Conservation (phyloP, 331 rosid genomes). For the Quercus phellos region DNA sequence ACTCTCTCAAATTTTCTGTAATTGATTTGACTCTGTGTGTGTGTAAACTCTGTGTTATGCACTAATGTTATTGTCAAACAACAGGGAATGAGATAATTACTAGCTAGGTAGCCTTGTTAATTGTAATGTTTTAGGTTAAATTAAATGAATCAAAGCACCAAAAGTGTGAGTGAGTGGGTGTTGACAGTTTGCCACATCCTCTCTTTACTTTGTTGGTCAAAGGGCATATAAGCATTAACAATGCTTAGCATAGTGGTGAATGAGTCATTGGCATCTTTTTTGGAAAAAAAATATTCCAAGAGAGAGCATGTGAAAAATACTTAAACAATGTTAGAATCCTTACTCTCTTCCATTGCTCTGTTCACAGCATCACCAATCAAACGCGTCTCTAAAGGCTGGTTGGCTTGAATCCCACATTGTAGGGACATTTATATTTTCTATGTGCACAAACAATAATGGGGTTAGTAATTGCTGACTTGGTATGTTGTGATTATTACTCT, state of each 20-base stretch:
- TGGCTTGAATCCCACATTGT: neutral
- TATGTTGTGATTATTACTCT: no score
- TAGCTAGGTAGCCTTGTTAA: neutral
- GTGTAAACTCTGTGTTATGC: neutral
- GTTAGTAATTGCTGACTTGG: no score
- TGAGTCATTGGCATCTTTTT: constrained; percentile 5
- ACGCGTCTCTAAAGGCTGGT: neutral
- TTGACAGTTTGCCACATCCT: no score
- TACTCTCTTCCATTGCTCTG: neutral
- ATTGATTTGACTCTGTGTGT: no score
- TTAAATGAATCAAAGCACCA: neutral
- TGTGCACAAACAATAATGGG: neutral
- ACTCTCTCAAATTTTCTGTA: neutral
- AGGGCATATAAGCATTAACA: neutral
- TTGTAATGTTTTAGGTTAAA: neutral
- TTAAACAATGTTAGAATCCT: neutral
- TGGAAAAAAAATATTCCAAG: neutral
- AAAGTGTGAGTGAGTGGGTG: neutral
- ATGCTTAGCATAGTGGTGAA: constrained; percentile 10
- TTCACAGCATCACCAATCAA: neutral
- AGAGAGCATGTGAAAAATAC: constrained; percentile 10
- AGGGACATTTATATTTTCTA: neutral
- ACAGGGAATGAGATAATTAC: neutral
- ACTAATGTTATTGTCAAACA: neutral
- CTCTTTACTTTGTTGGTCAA: constrained; percentile 5